phyloP scores from a whole-genome alignment of 805 yeast genomes.

The Schizosaccharomyces cryophilus region DNA sequence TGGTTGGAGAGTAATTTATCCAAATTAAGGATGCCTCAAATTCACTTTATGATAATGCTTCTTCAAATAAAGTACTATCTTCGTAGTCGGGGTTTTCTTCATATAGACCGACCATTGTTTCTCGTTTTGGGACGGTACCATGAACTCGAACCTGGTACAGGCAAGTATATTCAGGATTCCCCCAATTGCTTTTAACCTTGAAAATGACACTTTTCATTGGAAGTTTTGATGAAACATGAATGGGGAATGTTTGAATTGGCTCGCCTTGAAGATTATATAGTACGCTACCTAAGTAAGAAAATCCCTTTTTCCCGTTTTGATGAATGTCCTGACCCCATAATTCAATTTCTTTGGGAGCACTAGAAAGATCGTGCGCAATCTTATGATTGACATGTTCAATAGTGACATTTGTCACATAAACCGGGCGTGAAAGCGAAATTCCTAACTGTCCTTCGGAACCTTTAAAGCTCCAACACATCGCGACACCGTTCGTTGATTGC shows the following conservation, averaged over 20 bases:
- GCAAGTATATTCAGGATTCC: constrained; percentile 13
- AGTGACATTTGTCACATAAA: constrained; percentile 10
- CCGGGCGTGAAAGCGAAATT: constrained; percentile 9
- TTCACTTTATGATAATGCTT: too few relatives aligned
- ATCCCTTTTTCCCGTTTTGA: constrained; percentile 3
- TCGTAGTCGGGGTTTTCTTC: neutral
- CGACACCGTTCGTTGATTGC: constrained; percentile 8
- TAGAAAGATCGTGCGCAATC: constrained; percentile 8
- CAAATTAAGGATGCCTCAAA: neutral
- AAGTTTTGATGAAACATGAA: constrained; percentile 7
- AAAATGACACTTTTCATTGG: constrained; percentile 10
- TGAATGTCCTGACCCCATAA: constrained; percentile 11
- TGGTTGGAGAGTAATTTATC: neutral
- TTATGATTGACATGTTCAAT: constrained; percentile 11
- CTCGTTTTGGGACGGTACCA: constrained; percentile 7
- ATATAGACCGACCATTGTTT: neutral
- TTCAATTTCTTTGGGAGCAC: constrained; percentile 13
- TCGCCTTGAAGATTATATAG: constrained; percentile 9
- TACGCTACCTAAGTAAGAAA: constrained; percentile 5
- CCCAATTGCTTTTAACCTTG: constrained; percentile 14
- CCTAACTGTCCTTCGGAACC: constrained; percentile 13
- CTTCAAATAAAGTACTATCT: neutral
- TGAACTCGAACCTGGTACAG: constrained; percentile 13
- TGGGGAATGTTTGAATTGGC: constrained; percentile 8
- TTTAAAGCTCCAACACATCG: constrained; percentile 15